These are phyloP conservation scores for Metschnikowia noctiluminum DNA, from an alignment of 805 yeast species.

Conservation along the genomic window DNA sequence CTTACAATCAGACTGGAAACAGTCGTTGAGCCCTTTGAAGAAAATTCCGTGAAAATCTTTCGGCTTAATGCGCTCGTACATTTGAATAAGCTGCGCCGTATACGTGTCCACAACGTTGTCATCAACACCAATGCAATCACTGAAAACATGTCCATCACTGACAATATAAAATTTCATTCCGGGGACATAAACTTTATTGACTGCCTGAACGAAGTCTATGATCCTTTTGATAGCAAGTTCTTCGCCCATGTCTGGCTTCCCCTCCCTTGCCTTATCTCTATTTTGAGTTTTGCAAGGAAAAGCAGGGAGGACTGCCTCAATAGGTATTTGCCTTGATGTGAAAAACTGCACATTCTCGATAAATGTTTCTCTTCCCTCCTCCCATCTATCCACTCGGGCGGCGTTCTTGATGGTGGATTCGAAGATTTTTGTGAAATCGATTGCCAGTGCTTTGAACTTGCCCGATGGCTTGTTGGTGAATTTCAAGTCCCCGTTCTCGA, in stretches of 20 bases:
- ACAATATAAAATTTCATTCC: conserved; percentile 56
- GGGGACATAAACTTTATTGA: conserved; percentile 45
- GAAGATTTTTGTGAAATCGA: conserved; percentile 39
- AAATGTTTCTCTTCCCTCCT: conserved; percentile 37
- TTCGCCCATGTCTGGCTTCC: conserved; percentile 53
- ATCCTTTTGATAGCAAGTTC: conserved; percentile 32
- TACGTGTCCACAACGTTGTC: conserved; percentile 51
- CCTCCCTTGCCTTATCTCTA: conserved; percentile 46
- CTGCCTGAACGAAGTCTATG: conserved; percentile 27
- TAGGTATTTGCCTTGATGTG: conserved; percentile 44
- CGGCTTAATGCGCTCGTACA: conserved; percentile 38
- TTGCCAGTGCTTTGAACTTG: conserved; percentile 11
- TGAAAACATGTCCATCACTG: conserved; percentile 64
- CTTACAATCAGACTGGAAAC: conserved; percentile 24
- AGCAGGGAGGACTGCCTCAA: conserved; percentile 61
- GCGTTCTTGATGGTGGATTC: conserved; percentile 47
- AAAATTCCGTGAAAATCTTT: conserved; percentile 25
- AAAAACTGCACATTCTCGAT: conserved; percentile 43
- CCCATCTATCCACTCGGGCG: conserved; percentile 48
- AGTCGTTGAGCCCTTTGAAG: conserved; percentile 35
- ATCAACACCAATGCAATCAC: conserved; percentile 61
- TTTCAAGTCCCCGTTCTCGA: conserved; percentile 17
- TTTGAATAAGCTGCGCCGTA: conserved; percentile 40
- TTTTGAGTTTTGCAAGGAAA: conserved; percentile 67
- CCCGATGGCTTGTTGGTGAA: conserved; percentile 4